phyloP scores from a whole-genome alignment of 805 yeast species.

The Candida germanica region DNA sequence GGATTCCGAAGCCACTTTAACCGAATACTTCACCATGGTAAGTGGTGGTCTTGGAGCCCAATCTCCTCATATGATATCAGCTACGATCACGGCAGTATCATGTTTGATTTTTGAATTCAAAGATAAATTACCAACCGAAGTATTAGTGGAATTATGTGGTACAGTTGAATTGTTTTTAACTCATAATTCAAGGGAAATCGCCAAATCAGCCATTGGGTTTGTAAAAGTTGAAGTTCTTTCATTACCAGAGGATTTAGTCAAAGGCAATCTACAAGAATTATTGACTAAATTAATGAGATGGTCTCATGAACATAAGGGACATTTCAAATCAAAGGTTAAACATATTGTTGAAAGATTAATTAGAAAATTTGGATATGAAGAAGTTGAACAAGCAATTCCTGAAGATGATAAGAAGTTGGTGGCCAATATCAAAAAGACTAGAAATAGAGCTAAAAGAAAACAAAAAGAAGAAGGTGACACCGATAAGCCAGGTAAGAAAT shows the following conservation, averaged over 20 bases:
- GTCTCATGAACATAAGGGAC: conserved; percentile 96
- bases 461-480: conserved; percentile 36
- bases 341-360: conserved; percentile 89
- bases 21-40: conserved; percentile 87
- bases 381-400: conserved; percentile 80
- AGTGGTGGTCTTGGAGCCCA: conserved; percentile 95
- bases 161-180: conserved; percentile 89
- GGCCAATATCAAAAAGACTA: conserved; percentile 79
- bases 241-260: conserved; percentile 74
- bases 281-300: conserved; percentile 76
- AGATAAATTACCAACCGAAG: conserved; percentile 54
- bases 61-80: conserved; percentile 93
- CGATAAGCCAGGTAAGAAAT: conserved; percentile 42
- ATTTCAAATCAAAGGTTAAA: conserved; percentile 88
- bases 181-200: conserved; percentile 88
- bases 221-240: conserved; percentile 84
- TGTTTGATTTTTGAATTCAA: conserved; percentile 86
- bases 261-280: conserved; percentile 61
- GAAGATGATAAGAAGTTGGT: conserved; percentile 84
- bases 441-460: conserved; percentile 80
- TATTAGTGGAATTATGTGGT: conserved; percentile 71
- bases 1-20: conserved; percentile 63
- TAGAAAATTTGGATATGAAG: conserved; percentile 86
- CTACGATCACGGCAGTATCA: conserved; percentile 83
- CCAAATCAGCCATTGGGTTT: conserved; percentile 91